Percentiles rank a stretch among this genome's conserved stretches.
phyloP scores from a whole-genome alignment of 805 yeast species.

The Torulaspora gathmanii region DNA sequence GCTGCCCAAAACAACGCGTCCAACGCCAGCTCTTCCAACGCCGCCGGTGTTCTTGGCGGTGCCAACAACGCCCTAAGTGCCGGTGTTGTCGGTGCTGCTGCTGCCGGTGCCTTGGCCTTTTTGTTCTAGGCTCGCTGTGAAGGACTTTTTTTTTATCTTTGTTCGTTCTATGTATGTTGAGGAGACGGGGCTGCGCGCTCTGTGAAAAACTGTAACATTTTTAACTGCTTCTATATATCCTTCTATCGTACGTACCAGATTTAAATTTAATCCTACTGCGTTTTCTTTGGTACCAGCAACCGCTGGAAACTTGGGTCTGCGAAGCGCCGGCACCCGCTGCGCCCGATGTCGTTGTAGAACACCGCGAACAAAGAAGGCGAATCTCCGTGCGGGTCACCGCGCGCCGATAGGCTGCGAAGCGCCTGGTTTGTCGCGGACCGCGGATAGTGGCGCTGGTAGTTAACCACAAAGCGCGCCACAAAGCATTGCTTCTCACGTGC shows the following conservation, averaged over 20 bases:
- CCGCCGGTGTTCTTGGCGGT: constrained; percentile 19
- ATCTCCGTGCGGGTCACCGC: constrained; percentile 22
- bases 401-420: constrained; percentile 22
- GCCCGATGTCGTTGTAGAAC: constrained; percentile 33
- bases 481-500: constrained; percentile 26
- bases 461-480: constrained; percentile 25
- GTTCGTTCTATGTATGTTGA: constrained; percentile 7
- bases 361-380: constrained; percentile 34
- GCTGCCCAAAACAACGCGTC: constrained; percentile 14
- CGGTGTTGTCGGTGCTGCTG: constrained; percentile 28
- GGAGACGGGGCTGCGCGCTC: no score
- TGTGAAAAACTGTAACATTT: background rate
- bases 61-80: constrained; percentile 20
- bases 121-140: constrained; percentile 16
- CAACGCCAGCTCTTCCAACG: constrained; percentile 13
- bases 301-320: constrained; percentile 8
- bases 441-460: constrained; percentile 29
- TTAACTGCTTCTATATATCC: background rate
- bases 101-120: constrained; percentile 32
- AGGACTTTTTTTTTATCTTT: background rate
- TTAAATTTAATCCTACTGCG: background rate
- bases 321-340: constrained; percentile 9
- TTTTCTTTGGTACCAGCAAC: background rate
- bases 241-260: background rate
- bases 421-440: constrained; percentile 32